Evolutionary conservation across 2,329 filamentous ascomycete species (phyloP), one percentile per base, ranked within the genome.

Genomic region (Colletotrichum lindemuthianum): DNA sequence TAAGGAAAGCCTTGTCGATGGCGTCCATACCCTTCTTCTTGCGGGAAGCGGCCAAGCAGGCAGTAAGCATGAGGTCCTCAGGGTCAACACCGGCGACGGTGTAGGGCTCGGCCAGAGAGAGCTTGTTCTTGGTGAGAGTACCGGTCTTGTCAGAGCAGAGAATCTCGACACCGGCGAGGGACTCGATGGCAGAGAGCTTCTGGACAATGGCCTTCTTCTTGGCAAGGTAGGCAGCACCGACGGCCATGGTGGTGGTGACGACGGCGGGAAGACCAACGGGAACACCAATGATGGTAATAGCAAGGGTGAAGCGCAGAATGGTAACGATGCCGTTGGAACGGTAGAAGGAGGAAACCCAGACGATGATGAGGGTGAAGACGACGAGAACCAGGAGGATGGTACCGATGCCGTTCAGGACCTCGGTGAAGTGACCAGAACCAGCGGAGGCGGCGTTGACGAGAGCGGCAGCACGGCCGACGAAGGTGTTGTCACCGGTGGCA

Each of bases 1-100:
- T 96, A 71, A 97, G 85, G 85, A 97, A 97, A 75, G 92, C 93
- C 85, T 95, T 96, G 86, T 97, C 93, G 72, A 97, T 97, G 70
- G 93, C 92, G 76, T 97, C 93, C 69, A 97, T 94, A 83, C 92
- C 93, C 85, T 96, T 96, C 87, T 94, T 95, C 88, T 96, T 97
- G 82, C 92, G 91, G 70, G 91, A 95, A 68, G 93, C 92, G 73
- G 93, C 93, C 74, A 97, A 82, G 78, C 93, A 96, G 73, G 93
- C 93, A 81, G 92, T 96, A 69, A 96, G 85, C 92, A 97, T 96
- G 68, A 97, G 90, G 73, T 96, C 92, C 78, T 96, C 91, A 40
- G 90, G 86, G 70, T 94, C 91, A 65, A 96, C 91, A 74, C 93
- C 93, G 67, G 86, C 84, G 67, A 96, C 91, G 43, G 89, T 92